phyloP scores from a whole-genome alignment of 257 asterid genomes.

The Cynanchum wilfordii region DNA sequence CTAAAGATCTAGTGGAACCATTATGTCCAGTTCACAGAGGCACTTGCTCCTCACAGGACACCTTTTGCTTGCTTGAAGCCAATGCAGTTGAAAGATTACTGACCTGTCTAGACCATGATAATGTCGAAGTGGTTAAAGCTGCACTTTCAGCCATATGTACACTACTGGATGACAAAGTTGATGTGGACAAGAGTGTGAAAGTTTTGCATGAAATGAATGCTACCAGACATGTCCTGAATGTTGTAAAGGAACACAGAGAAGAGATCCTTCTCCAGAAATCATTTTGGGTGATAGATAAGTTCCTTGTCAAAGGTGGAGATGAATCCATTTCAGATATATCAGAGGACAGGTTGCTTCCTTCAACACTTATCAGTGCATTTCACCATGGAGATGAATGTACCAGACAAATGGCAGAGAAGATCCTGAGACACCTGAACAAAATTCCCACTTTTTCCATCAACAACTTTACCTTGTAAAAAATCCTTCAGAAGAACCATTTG shows the following conservation, averaged over 20 bases:
- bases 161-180: conserved; percentile 61
- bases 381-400: conserved; percentile 68
- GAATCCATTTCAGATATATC: conserved; percentile 47
- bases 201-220: conserved; percentile 49
- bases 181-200: conserved; percentile 49
- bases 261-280: conserved; percentile 52
- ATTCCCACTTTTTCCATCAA: conserved; percentile 46
- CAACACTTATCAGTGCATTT: conserved; percentile 52
- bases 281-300: conserved; percentile 72
- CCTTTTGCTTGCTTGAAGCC: conserved; percentile 68
- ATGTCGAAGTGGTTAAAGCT: conserved; percentile 63
- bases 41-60: conserved; percentile 60
- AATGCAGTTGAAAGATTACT: conserved; percentile 62
- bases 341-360: conserved; percentile 52
- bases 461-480: conserved; percentile 33
- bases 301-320: conserved; percentile 60
- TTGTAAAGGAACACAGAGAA: conserved; percentile 62
- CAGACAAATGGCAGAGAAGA: conserved; percentile 63
- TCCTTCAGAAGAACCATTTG: background rate
- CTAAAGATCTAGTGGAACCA: conserved; percentile 25
- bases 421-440: conserved; percentile 62
- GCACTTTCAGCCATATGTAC: conserved; percentile 69
- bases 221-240: conserved; percentile 43
- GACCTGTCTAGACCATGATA: conserved; percentile 59
- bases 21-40: conserved; percentile 72